phyloP scores from a whole-genome alignment of 306 rosid genomes.

The Inga oerstediana region DNA sequence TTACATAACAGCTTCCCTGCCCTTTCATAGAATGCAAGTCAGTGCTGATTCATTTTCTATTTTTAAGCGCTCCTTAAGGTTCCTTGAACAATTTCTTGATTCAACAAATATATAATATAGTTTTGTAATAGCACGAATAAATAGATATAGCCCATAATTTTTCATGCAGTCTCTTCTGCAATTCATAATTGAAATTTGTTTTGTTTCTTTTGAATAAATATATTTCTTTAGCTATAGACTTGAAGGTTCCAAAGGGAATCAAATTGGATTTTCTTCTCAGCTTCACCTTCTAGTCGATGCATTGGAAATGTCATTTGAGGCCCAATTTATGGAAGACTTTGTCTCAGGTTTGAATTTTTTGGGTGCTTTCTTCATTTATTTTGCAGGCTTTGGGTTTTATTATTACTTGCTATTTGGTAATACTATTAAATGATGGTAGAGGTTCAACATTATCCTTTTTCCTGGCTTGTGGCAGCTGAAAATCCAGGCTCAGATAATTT shows the following conservation, averaged over 20 bases:
- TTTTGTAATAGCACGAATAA: constrained; percentile 12
- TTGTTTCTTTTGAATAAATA: constrained; percentile 22
- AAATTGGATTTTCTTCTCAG: constrained; percentile 85
- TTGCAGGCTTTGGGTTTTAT: constrained; percentile 36
- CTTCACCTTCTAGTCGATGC: constrained; percentile 72
- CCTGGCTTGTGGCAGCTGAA: constrained; percentile 66
- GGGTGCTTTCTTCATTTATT: constrained; percentile 25
- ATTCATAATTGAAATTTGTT: constrained; percentile 15
- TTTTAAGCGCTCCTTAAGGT: constrained; percentile 19
- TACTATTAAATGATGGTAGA: constrained; percentile 19
- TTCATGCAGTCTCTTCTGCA: constrained; percentile 19
- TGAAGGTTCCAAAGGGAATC: constrained; percentile 63
- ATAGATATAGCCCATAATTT: constrained; percentile 20
- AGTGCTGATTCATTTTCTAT: constrained; percentile 7
- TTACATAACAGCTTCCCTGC: background rate
- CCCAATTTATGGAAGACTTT: constrained; percentile 93
- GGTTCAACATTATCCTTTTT: constrained; percentile 30
- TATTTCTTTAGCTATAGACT: constrained; percentile 49
- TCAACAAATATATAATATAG: background rate
- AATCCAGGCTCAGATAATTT: constrained; percentile 70
- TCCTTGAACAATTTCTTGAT: constrained; percentile 28
- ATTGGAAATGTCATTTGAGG: constrained; percentile 81
- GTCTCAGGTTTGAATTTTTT: constrained; percentile 74
- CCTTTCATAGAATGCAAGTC: constrained; percentile 1
- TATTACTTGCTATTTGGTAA: constrained; percentile 28